Percentiles rank a stretch among this genome's conserved stretches.
These are phyloP conservation scores for Achaetomiella virescens DNA, from an alignment of 495 filamentous ascomycete species.

Conservation along the genomic window DNA sequence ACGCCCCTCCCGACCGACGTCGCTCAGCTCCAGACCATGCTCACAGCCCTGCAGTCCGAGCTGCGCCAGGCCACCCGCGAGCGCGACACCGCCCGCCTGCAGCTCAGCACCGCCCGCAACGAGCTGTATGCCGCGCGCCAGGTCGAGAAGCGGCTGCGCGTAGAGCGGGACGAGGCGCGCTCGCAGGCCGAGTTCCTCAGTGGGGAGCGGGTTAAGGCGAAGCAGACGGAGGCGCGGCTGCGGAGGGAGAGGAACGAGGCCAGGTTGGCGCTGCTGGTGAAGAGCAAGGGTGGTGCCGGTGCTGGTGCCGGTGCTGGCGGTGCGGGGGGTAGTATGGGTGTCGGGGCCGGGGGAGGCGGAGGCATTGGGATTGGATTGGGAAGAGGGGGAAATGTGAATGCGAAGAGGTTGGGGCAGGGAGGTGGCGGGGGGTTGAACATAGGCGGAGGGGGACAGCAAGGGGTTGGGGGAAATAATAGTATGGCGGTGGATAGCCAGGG, in stretches of 20 bases:
- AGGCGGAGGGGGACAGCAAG: not conserved
- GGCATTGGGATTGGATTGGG: constrained; percentile 12
- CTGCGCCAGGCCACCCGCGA: constrained; percentile 11
- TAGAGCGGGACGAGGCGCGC: constrained; percentile 24
- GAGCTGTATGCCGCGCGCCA: constrained; percentile 26
- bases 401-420: not conserved
- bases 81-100: constrained; percentile 20
- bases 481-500: not conserved
- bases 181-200: constrained; percentile 13
- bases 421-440: not conserved
- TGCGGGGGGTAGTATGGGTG: not conserved
- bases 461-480: not conserved
- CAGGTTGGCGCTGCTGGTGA: constrained; percentile 5
- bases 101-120: constrained; percentile 21
- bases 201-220: constrained; percentile 6
- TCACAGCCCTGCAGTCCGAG: constrained; percentile 1
- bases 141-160: constrained; percentile 21
- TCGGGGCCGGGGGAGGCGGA: constrained; percentile 3
- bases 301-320: not conserved
- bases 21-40: not conserved
- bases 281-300: not conserved
- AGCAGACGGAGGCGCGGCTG: constrained; percentile 15
- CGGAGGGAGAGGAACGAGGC: constrained; percentile 26
- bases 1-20: not conserved
- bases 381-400: not conserved